Evolutionary conservation across 139 green algal species (phyloP), one percentile per base, ranked within the genome.

Genomic region (Spirogloea muscicola): DNA sequence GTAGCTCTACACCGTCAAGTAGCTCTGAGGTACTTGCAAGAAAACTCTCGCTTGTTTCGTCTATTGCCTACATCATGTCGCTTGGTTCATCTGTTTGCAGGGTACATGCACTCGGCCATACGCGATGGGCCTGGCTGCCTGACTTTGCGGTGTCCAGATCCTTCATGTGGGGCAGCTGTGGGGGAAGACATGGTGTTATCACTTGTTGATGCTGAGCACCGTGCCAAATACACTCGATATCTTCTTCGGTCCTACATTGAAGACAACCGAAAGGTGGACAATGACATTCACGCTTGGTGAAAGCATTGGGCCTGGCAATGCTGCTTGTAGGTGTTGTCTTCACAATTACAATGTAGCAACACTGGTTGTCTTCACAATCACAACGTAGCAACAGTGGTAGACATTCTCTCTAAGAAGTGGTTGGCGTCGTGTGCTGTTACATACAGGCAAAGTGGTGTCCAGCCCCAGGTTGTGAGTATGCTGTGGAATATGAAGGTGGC

Each of bases 241-340:
- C 61, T 78, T 52, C 61, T 92, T 69, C 75, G 86, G 43, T 91
- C 79, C 13, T 97, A 91, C 74, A 90, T 98, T 48, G 93, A 98
- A 38, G 87, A 96, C 72, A 95, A 93, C 80, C 65, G 68, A 3
- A 42, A 71, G 37, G 74, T 97, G 48, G 43, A 65, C 21, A 55
- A 31, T 55, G 21, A 31, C 21, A 21, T 55, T 55, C 21, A 55
- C n/a, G n/a, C n/a, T n/a, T n/a, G n/a, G n/a, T n/a, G n/a, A n/a
- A n/a, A n/a, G n/a, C n/a, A n/a, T n/a, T n/a, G n/a, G n/a, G n/a
- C n/a, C n/a, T n/a, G n/a, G n/a, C n/a, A n/a, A n/a, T n/a, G n/a
- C n/a, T n/a, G n/a, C n/a, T n/a, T n/a, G n/a, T n/a, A n/a, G n/a
- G n/a, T n/a, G n/a, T n/a, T n/a, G n/a, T n/a, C n/a, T n/a, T n/a